Evolutionary conservation across 441 rosid genomes (phyloP).

Genomic region (Mallotus repandus): DNA sequence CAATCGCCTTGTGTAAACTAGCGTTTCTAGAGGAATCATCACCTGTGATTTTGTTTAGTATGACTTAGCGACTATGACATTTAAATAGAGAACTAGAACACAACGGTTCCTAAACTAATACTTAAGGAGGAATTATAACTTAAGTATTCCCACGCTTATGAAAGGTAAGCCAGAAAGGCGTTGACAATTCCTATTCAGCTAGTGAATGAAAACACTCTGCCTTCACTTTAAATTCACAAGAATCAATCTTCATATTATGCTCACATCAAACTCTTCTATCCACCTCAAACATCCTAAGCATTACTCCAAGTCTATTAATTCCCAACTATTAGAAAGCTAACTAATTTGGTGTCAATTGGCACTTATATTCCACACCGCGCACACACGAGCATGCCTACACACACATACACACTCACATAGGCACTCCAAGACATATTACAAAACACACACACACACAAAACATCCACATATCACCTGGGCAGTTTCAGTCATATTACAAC

Average conservation of each 20-base stretch:
- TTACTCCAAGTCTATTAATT: neutral
- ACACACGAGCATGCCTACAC: too few species aligned
- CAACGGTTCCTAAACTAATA: too few species aligned
- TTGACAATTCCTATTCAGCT: neutral
- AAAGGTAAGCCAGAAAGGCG: too few species aligned
- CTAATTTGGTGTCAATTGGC: neutral
- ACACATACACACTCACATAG: neutral
- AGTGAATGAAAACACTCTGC: neutral
- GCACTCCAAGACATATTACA: neutral
- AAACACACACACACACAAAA: too few species aligned
- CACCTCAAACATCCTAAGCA: neutral
- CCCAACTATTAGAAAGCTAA: neutral
- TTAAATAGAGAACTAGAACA: neutral
- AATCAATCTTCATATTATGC: neutral
- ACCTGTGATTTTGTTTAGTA: neutral
- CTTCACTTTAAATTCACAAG: neutral
- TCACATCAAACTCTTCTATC: neutral
- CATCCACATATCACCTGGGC: neutral
- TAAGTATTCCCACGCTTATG: too few species aligned
- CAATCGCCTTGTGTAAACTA: neutral
- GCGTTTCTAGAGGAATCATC: neutral
- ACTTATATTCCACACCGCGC: neutral
- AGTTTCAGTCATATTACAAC: neutral
- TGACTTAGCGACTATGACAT: neutral
- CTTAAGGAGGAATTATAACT: too few species aligned